Evolutionary conservation across 768 basidiomycete genomes (phyloP), one percentile per base, ranked within the genome.

Genomic region (Psilocybe cyanescens): DNA sequence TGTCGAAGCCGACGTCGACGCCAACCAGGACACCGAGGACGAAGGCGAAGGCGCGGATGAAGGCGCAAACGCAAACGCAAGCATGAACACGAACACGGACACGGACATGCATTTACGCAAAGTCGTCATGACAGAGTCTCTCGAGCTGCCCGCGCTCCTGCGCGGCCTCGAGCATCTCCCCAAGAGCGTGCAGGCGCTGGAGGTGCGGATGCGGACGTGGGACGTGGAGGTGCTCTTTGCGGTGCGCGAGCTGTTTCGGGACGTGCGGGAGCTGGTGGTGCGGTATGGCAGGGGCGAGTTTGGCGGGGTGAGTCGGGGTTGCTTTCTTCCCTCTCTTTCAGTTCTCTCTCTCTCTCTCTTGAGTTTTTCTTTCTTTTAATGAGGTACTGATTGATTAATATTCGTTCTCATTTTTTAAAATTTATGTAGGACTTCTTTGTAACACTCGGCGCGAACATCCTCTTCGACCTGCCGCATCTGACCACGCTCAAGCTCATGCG

Each of bases 201-300:
- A 73, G n/a, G 46, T 76, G 1, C 64, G 69, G 37, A 56, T 75
- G 1, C 55, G 66, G 8, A 60, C 62, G 12, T 76, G 73, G 71
- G 75, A 76, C 35, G 65, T 71, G 1, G 75, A 76, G 60, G 58
- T 75, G 6, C 61, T 75, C 8, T 76, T 71, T 44, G 75, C 75
- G 0, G 64, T 72, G 9, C 67, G 69, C 14, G 50, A 67, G 2
- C 56, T 76, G 1, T 76, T 75, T 50, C 60, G 58, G 2, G 47
- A 53, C 0, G 66, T 71, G 4, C 9, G n/a, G 4, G 52, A 30
- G 28, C 52, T 76, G 31, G 62, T 69, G 3, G 59, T 76, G 4
- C 57, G 68, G 11, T 74, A 68, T 54, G 71, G 71, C 0, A 65
- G 58, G 29, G 72, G 71, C 0, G 46, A 35, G 4, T 58, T 74